Evolutionary conservation across 208 protist genomes (phyloP).

Genomic region (Trypanosoma vivax): DNA sequence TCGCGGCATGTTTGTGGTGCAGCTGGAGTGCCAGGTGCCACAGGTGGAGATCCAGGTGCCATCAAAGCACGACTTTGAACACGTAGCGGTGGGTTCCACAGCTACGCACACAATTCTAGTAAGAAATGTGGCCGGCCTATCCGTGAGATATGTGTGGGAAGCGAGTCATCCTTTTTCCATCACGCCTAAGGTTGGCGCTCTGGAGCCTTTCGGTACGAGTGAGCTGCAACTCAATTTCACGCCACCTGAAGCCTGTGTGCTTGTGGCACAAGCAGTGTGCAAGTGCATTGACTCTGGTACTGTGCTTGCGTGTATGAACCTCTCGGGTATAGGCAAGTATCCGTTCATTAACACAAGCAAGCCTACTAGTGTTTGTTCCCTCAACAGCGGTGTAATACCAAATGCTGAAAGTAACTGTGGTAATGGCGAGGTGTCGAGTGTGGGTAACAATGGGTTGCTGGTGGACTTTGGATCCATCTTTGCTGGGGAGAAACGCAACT

Average conservation of each 20-base stretch:
- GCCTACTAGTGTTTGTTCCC: not conserved
- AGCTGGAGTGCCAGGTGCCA: conserved; percentile 76
- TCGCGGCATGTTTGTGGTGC: conserved; percentile 71
- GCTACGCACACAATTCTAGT: conserved; percentile 48
- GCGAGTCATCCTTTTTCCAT: conserved; percentile 68
- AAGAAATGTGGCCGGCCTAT: conserved; percentile 73
- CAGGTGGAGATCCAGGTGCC: conserved; percentile 46
- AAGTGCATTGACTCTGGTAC: conserved; percentile 42
- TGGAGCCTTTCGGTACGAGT: conserved; percentile 44
- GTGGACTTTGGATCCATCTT: conserved; percentile 47
- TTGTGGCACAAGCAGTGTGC: conserved; percentile 80
- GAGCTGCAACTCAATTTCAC: conserved; percentile 48
- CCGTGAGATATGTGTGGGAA: conserved; percentile 77
- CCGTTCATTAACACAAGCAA: conserved; percentile 44
- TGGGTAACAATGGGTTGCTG: conserved; percentile 3
- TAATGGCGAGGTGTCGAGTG: no score
- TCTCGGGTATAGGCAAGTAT: conserved; percentile 91
- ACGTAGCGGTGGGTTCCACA: conserved; percentile 63
- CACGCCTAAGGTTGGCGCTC: conserved; percentile 31
- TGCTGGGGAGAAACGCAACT: conserved; percentile 15
- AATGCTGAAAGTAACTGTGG: no score
- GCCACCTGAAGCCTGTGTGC: conserved; percentile 64
- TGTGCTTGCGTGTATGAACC: conserved; percentile 38
- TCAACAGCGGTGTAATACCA: no score
- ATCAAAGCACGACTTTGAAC: conserved; percentile 83